Evolutionary conservation across 371 early-diverging fungal genomes (phyloP).

Genomic region (Batkoa obscura): DNA sequence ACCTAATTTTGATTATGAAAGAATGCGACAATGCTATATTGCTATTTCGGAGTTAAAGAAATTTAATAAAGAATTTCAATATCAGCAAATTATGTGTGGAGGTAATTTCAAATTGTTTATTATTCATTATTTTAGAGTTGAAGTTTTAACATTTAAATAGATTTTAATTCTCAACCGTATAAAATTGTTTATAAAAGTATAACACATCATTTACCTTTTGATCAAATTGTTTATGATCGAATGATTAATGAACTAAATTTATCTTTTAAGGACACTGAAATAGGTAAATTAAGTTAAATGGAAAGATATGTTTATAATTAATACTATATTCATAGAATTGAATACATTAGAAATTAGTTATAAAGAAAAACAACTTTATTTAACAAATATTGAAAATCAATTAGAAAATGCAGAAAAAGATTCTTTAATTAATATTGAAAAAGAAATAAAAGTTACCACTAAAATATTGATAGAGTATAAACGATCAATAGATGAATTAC

Average conservation of each 20-base stretch:
- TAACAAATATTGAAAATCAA: too few relatives aligned
- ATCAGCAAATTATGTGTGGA: not conserved
- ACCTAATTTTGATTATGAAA: not conserved
- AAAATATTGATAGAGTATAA: too few relatives aligned
- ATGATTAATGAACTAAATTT: not conserved
- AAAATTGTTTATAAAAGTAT: not conserved
- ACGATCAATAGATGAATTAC: too few relatives aligned
- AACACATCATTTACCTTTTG: not conserved
- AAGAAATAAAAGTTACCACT: too few relatives aligned
- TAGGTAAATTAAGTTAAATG: too few relatives aligned
- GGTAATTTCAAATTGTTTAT: not conserved
- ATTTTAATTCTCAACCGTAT: not conserved
- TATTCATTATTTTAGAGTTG: not conserved
- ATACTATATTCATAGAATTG: too few relatives aligned
- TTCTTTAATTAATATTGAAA: too few relatives aligned
- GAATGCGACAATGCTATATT: not conserved
- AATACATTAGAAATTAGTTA: too few relatives aligned
- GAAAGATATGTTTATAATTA: not conserved
- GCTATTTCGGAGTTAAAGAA: not conserved
- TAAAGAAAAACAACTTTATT: too few relatives aligned
- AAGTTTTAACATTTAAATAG: too few relatives aligned
- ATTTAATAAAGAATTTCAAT: not conserved
- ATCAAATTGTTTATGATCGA: not conserved
- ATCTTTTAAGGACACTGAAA: not conserved
- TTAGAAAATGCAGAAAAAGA: too few relatives aligned